Conservation (phyloP, 78 protist genomes). For the Speleostelium caveatum region DNA sequence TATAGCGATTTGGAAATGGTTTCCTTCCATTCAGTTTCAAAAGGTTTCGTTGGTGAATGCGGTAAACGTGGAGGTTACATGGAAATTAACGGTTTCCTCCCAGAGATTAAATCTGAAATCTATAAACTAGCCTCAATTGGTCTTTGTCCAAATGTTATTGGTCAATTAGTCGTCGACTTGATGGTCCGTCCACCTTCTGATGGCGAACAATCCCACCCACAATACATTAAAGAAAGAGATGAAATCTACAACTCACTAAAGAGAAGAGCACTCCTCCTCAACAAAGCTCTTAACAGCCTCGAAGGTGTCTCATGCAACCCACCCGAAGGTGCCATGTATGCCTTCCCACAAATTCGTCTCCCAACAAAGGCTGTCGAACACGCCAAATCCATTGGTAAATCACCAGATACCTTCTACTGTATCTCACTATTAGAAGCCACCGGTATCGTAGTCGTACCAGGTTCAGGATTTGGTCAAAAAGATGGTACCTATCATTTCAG, state of each 20-base stretch:
- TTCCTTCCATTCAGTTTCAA: conserved; percentile 97
- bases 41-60: conserved; percentile 99
- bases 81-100: conserved; percentile 83
- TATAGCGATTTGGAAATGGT: conserved; percentile 80
- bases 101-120: conserved; percentile 81
- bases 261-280: conserved; percentile 82
- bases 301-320: conserved; percentile 90
- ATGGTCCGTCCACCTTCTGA: conserved; percentile 96
- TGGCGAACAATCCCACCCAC: conserved; percentile 91
- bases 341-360: conserved; percentile 96
- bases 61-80: conserved; percentile 98
- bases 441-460: conserved; percentile 98
- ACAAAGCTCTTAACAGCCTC: conserved; percentile 84
- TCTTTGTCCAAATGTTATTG: conserved; percentile 97
- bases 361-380: conserved; percentile 93
- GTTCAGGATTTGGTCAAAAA: conserved; percentile 97
- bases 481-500: conserved; percentile 98
- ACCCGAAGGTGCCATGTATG: conserved; percentile 96
- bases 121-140: conserved; percentile 95
- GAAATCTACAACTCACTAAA: conserved; percentile 82
- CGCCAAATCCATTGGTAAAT: conserved; percentile 83
- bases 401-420: conserved; percentile 96
- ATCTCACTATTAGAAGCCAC: conserved; percentile 92
- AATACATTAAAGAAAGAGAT: conserved; percentile 87
- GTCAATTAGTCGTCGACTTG: conserved; percentile 93